phyloP scores from a whole-genome alignment of 2,329 filamentous ascomycete genomes.

The Paraphoma sp. region DNA sequence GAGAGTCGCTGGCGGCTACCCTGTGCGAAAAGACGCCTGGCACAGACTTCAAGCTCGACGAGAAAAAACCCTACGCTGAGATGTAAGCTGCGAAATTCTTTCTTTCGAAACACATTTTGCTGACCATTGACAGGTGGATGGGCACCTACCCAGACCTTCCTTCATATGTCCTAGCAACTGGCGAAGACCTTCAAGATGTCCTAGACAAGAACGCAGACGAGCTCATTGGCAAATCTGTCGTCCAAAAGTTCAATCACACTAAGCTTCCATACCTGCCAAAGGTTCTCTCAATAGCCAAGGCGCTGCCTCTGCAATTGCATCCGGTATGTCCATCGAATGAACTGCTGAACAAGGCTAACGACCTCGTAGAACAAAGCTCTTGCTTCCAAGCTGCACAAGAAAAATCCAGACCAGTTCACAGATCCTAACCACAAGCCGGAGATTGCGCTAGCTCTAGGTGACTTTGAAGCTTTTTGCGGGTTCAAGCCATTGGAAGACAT shows the following conservation, averaged over 20 bases:
- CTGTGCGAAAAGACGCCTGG: constrained; percentile 71
- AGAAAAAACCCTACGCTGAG: constrained; percentile 69
- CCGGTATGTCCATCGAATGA: constrained; percentile 50
- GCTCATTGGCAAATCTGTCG: constrained; percentile 68
- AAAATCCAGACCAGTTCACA: constrained; percentile 70
- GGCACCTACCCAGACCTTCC: constrained; percentile 77
- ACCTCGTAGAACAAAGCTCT: constrained; percentile 64
- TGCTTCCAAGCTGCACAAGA: constrained; percentile 66
- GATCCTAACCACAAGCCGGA: constrained; percentile 83
- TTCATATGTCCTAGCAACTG: constrained; percentile 67
- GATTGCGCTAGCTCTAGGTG: constrained; percentile 73
- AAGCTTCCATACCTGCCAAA: constrained; percentile 78
- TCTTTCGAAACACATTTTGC: not conserved
- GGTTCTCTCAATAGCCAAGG: constrained; percentile 77
- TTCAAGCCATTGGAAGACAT: constrained; percentile 72
- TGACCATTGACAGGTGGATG: constrained; percentile 63
- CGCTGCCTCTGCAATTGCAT: constrained; percentile 76
- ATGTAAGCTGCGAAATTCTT: constrained; percentile 44
- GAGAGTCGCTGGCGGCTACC: constrained; percentile 68
- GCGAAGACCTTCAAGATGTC: constrained; percentile 69
- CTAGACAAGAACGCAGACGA: constrained; percentile 67
- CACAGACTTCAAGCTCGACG: constrained; percentile 68
- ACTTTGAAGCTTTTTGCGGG: constrained; percentile 78
- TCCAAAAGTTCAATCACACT: constrained; percentile 65
- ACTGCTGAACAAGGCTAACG: constrained; percentile 7